Base-by-base conservation (phyloP, 768 basidiomycete genomes). In the Tephrocybe rancida region DNA sequence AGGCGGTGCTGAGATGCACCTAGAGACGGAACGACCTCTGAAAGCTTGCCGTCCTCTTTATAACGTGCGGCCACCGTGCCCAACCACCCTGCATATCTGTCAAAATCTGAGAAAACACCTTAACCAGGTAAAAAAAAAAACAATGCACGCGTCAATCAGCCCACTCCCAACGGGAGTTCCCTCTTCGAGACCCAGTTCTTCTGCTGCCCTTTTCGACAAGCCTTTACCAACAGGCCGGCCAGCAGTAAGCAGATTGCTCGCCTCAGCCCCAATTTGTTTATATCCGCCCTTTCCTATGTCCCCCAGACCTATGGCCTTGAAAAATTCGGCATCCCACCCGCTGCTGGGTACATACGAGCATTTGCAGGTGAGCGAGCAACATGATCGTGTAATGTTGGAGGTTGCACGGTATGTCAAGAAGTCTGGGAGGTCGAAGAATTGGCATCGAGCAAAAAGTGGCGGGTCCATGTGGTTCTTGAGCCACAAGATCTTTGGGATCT, bases 401-500 rank as follows among this genome's bases (percentile, higher is more conserved):
- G 97, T 99, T 8, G 93, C 92, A 44, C 85, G 88, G 76, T 95
- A 98, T 0, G 97, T 98, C 47, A 99, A 80, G 75, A 86, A 95
- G 72, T 97, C 95, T n/a, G 95, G 95, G 16, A 97, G 83, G 64
- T 96, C 95, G 69, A 87, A 90, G 74, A 91, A 90, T 62, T 92
- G 88, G 71, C 88, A 91, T 49, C 75, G 75, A 21, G 81, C 70
- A 72, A 99, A 98, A 16, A 75, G 77, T 10, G 80, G 72, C 0
- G 83, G 66, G 2, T 80, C 65, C 95, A 98, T 95, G 73, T 90
- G 78, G 55, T 84, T 87, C 70, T 95, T 98, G 38, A 98, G 80
- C 97, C 97, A 98, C 25, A 98, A 84, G 26, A 95, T 88, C 70
- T 98, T 98, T 0, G 96, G 96, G 39, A 98, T 85, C 71, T 98